These are phyloP conservation scores for Golovinomyces cichoracearum DNA, from an alignment of 2,329 filamentous ascomycete genomes.

Conservation along the genomic window DNA sequence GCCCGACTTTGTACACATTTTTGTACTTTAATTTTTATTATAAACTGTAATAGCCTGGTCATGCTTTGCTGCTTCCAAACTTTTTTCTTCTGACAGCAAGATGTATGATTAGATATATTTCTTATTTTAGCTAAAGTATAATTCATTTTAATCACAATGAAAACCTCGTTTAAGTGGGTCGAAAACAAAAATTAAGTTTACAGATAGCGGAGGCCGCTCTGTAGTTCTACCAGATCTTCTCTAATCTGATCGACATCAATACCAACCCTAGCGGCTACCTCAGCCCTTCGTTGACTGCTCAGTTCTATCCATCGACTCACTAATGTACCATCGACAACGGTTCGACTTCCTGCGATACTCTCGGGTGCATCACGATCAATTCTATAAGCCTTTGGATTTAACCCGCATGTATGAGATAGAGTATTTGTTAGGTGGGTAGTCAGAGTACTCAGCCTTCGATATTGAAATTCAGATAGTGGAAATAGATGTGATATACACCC, in stretches of 20 bases:
- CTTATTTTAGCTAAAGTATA: too few species aligned
- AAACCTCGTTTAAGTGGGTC: too few species aligned
- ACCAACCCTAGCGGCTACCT: conserved; percentile 51
- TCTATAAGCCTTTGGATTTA: conserved; percentile 65
- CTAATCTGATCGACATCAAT: conserved; percentile 39
- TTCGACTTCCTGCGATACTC: conserved; percentile 19
- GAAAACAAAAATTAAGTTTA: background rate
- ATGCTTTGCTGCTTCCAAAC: too few species aligned
- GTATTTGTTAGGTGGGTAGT: conserved; percentile 54
- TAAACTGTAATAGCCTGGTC: too few species aligned
- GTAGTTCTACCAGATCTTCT: conserved; percentile 37
- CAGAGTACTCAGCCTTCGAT: conserved; percentile 60
- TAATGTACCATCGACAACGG: conserved; percentile 46
- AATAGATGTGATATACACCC: conserved; percentile 56
- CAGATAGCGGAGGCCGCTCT: conserved; percentile 22
- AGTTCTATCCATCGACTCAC: conserved; percentile 52
- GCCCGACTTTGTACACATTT: too few species aligned
- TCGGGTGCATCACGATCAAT: conserved; percentile 27
- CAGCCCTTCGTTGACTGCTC: conserved; percentile 39
- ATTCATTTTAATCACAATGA: too few species aligned
- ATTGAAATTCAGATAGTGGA: conserved; percentile 51
- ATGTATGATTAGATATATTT: too few species aligned
- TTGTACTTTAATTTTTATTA: too few species aligned
- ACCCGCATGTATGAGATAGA: conserved; percentile 48
- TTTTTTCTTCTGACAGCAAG: too few species aligned